phyloP scores from a whole-genome alignment of 208 protist species.

The Wallacemonas sp. region DNA sequence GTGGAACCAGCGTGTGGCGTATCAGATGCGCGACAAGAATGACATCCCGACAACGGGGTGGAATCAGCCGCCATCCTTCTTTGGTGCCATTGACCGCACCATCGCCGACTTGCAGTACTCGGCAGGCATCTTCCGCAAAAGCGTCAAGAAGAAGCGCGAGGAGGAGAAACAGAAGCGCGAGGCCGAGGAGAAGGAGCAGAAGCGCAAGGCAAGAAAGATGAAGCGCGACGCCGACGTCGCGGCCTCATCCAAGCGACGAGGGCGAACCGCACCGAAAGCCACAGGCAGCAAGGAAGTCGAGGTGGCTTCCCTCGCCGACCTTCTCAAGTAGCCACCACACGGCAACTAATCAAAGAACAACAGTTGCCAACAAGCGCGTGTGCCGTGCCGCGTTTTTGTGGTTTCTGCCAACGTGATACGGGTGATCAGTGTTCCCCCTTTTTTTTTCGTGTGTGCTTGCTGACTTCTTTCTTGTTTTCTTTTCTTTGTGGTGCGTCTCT shows the following conservation, averaged over 20 bases:
- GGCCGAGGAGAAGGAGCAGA: constrained; percentile 51
- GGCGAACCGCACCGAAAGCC: constrained; percentile 8
- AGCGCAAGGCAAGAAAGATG: constrained; percentile 36
- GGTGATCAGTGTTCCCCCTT: constrained; percentile 5
- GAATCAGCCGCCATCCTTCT: constrained; percentile 59
- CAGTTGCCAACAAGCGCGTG: too few species aligned
- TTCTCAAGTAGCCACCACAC: constrained; percentile 51
- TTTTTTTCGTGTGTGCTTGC: constrained; percentile 13
- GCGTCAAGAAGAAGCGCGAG: constrained; percentile 61
- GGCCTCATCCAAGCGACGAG: constrained; percentile 16
- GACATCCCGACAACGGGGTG: constrained; percentile 68
- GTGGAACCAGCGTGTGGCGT: constrained; percentile 65
- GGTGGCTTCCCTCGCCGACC: constrained; percentile 53
- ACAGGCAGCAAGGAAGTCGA: constrained; percentile 36
- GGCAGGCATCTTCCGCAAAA: constrained; percentile 63
- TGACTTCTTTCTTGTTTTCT: not conserved
- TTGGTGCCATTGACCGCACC: constrained; percentile 62
- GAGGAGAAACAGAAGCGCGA: constrained; percentile 46
- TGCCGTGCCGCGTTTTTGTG: too few species aligned
- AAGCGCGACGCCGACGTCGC: constrained; percentile 42
- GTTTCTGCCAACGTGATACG: too few species aligned
- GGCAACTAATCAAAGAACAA: too few species aligned
- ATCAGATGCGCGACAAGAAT: constrained; percentile 72
- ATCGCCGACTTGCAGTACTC: constrained; percentile 61
- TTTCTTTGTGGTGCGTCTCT: constrained; percentile 16